Evolutionary conservation across 2,329 filamentous ascomycete genomes (phyloP), one percentile per base, ranked within the genome.

Genomic region (Hymenoscyphus repandus): DNA sequence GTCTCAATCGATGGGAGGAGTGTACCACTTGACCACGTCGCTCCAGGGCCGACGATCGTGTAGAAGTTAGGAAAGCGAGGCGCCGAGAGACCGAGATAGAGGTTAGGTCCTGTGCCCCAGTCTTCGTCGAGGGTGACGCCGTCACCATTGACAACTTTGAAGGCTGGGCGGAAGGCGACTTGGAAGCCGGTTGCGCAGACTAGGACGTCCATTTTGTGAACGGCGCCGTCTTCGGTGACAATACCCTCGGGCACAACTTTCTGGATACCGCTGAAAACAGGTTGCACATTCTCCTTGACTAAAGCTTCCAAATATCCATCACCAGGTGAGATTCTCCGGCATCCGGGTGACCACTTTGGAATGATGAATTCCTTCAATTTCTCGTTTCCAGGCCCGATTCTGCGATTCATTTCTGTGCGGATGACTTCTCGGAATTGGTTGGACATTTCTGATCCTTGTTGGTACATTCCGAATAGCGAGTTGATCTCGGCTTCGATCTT

Each of bases 231-330:
- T 13, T 59, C 67, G 11, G 70, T 71, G 0, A 74, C 61, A 0
- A 74, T 68, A 0, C 74, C 74, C 5, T 70, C 69, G 45, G 72
- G 68, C 0, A 72, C 74, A 54, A 74, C 69, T 33, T 67, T 66
- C 13, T 45, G 40, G 43, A 62, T 56, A 12, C 47, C 42, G 31
- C 47, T 54, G 48, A 54, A 54, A 30, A 74, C 66, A 6, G 69
- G 67, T n/a, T 66, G 60, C 4, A 77, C 72, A 42, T 79, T 77
- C 10, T 68, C 63, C 47, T 70, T 55, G 2, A 64, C 64, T 36
- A 77, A 62, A 9, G 69, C 67, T 50, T 73, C 70, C 34, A 73
- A 62, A 58, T 72, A 73, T 5, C 71, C 70, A 42, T 68, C 65
- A 2, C 70, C 70, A 1, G 71, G 71, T 1, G 70, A 66, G 45